Evolutionary conservation across 2,329 filamentous ascomycete species (phyloP).

Genomic region (Elsinoe perseae): DNA sequence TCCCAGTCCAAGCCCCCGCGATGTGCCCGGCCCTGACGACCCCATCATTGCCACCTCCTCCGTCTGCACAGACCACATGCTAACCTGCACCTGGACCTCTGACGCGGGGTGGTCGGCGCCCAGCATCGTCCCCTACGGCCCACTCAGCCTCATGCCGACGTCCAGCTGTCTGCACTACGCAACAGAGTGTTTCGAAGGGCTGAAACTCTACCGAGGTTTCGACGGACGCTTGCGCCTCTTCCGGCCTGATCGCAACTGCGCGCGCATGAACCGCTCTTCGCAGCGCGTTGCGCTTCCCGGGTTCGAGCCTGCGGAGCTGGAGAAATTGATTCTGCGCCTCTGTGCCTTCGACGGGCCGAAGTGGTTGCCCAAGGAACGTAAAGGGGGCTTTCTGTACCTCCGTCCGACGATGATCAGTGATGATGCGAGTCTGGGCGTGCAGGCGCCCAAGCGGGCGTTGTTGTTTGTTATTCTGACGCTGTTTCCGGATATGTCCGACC

Average conservation of each 20-base stretch:
- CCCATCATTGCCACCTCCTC: slow-evolving; percentile 35
- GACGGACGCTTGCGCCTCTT: slow-evolving; percentile 70
- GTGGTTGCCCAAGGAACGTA: slow-evolving; percentile 66
- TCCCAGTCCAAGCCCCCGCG: slow-evolving; percentile 35
- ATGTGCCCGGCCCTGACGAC: slow-evolving; percentile 36
- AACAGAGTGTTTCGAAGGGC: slow-evolving; percentile 83
- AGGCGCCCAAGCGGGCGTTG: slow-evolving; percentile 71
- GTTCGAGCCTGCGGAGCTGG: slow-evolving; percentile 63
- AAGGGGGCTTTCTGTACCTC: slow-evolving; percentile 71
- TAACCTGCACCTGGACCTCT: slow-evolving; percentile 61
- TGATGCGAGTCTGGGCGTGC: slow-evolving; percentile 70
- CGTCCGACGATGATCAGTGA: slow-evolving; percentile 68
- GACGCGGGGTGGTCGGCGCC: slow-evolving; percentile 64
- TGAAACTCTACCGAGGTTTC: slow-evolving; percentile 62
- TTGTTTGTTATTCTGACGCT: slow-evolving; percentile 66
- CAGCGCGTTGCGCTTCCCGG: slow-evolving; percentile 64
- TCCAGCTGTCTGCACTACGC: slow-evolving; percentile 80
- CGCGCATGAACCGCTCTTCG: slow-evolving; percentile 50
- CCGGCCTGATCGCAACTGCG: slow-evolving; percentile 65
- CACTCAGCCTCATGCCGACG: slow-evolving; percentile 69
- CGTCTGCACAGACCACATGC: slow-evolving; percentile 77
- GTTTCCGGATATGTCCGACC: slow-evolving; percentile 39
- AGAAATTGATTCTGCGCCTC: slow-evolving; percentile 65
- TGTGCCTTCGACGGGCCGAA: slow-evolving; percentile 65
- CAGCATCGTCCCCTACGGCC: slow-evolving; percentile 67